A percentile compares a stretch with the other conserved stretches of the same genome.
Evolutionary conservation across 257 asterid genomes (phyloP).

Genomic region (Ilex asprella): DNA sequence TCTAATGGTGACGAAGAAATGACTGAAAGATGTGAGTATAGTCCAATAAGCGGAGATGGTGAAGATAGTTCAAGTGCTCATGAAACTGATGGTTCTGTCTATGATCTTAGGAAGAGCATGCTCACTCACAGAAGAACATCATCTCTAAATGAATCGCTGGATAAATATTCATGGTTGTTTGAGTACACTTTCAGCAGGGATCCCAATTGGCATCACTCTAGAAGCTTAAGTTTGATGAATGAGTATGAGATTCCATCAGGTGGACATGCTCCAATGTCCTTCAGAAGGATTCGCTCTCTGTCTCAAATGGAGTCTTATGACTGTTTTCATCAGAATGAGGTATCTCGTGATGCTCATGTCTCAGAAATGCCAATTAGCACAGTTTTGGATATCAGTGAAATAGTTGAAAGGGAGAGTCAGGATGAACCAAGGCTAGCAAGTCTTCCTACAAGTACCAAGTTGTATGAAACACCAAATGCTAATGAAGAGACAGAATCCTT

Average conservation of each 20-base stretch:
- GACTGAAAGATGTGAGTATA: background rate
- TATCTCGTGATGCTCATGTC: slow-evolving; percentile 14
- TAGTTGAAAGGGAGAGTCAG: too few relatives aligned
- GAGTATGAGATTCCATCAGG: slow-evolving; percentile 31
- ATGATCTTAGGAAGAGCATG: slow-evolving; percentile 5
- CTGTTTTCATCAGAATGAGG: slow-evolving; percentile 23
- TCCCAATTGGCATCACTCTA: slow-evolving; percentile 29
- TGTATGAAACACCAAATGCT: too few relatives aligned
- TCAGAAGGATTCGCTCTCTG: slow-evolving; percentile 42
- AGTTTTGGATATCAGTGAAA: too few relatives aligned
- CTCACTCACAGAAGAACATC: slow-evolving; percentile 35
- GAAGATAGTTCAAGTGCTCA: slow-evolving; percentile 1
- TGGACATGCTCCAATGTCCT: slow-evolving; percentile 25
- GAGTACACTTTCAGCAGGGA: slow-evolving; percentile 30
- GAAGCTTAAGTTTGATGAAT: slow-evolving; percentile 53
- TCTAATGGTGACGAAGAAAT: too few relatives aligned
- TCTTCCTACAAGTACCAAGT: too few relatives aligned
- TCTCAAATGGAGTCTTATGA: slow-evolving; percentile 36
- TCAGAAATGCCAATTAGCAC: too few relatives aligned
- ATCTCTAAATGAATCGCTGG: slow-evolving; percentile 58
- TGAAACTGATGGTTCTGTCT: slow-evolving; percentile 6
- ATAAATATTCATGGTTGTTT: slow-evolving; percentile 45
- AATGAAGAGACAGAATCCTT: too few relatives aligned
- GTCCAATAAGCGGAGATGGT: background rate
- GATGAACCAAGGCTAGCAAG: too few relatives aligned